Conservation (phyloP, 495 filamentous ascomycete genomes). For the Usnea hakonensis region DNA sequence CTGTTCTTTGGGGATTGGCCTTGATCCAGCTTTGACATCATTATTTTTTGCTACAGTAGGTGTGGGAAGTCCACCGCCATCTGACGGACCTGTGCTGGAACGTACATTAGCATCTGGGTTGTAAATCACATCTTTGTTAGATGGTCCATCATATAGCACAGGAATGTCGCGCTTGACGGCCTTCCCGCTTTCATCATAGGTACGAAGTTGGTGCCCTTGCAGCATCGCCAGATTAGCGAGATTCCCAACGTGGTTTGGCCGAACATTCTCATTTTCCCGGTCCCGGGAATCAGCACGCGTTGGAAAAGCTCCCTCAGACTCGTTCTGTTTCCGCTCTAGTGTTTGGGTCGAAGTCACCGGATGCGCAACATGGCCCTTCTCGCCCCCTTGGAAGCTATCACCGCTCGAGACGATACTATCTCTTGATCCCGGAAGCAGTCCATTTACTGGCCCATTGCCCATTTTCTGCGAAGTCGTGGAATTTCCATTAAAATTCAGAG, state of each 20-base stretch:
- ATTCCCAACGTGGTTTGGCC: conserved; percentile 14
- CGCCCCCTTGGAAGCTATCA: conserved; percentile 7
- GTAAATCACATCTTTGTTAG: conserved; percentile 15
- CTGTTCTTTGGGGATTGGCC: conserved; percentile 1
- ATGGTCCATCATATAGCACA: conserved; percentile 13
- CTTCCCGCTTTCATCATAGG: conserved; percentile 18
- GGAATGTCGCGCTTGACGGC: conserved; percentile 19
- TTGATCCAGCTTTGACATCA: not conserved
- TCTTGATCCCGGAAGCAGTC: conserved; percentile 12
- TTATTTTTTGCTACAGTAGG: not conserved
- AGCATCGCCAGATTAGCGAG: conserved; percentile 30
- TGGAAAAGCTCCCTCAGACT: conserved; percentile 5
- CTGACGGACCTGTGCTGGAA: conserved; percentile 7
- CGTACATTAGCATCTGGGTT: conserved; percentile 10
- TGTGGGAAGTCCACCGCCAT: conserved; percentile 3
- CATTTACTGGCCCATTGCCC: not conserved
- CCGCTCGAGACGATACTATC: conserved; percentile 12
- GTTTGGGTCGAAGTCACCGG: not conserved
- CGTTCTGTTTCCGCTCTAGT: not conserved
- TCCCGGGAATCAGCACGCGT: conserved; percentile 7
- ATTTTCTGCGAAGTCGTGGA: not conserved
- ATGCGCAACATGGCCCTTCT: not conserved
- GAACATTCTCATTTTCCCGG: conserved; percentile 1
- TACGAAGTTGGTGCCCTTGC: conserved; percentile 21
- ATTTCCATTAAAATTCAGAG: conserved; percentile 3